A percentile compares a stretch with the other conserved stretches of the same genome.
These are phyloP conservation scores for Phytophthora citrophthora DNA, from an alignment of 352 stramenopile genomes.

Conservation along the genomic window DNA sequence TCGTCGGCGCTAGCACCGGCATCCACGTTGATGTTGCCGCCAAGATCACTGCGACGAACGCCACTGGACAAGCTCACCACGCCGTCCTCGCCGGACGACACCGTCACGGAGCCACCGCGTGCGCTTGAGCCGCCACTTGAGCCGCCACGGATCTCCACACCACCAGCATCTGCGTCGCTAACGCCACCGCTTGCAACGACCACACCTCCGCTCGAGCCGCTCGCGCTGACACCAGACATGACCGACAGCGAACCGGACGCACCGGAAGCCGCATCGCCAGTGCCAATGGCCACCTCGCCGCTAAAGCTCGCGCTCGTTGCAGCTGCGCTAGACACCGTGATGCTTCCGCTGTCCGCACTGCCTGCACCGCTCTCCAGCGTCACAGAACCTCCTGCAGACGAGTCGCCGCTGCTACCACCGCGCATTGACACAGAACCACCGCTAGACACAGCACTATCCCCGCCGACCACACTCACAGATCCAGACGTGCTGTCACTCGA, in stretches of 20 bases:
- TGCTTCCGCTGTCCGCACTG: conserved; percentile 7
- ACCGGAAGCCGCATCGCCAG: conserved; percentile 7
- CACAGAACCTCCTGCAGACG: conserved; percentile 10
- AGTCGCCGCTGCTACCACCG: not conserved
- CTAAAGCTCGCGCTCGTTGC: conserved; percentile 1
- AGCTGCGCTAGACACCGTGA: not conserved
- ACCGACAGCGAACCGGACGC: conserved; percentile 13
- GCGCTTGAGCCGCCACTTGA: conserved; percentile 2
- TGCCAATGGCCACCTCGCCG: not conserved
- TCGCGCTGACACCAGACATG: conserved; percentile 8
- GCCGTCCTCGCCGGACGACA: conserved; percentile 12
- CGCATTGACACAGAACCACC: conserved; percentile 4
- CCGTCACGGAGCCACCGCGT: conserved; percentile 15
- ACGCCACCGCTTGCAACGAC: conserved; percentile 19
- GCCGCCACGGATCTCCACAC: conserved; percentile 6
- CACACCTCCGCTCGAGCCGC: conserved; percentile 15
- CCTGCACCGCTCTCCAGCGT: conserved; percentile 8
- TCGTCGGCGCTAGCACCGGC: conserved; percentile 19
- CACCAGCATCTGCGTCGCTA: conserved; percentile 9
- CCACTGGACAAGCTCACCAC: conserved; percentile 14
- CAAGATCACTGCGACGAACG: conserved; percentile 12
- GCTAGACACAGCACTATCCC: not conserved
- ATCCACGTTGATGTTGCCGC: conserved; percentile 16
- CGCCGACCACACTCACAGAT: conserved; percentile 17
- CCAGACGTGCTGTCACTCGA: conserved; percentile 14